phyloP scores from a whole-genome alignment of 441 rosid genomes.

The Mallotus japonicus region DNA sequence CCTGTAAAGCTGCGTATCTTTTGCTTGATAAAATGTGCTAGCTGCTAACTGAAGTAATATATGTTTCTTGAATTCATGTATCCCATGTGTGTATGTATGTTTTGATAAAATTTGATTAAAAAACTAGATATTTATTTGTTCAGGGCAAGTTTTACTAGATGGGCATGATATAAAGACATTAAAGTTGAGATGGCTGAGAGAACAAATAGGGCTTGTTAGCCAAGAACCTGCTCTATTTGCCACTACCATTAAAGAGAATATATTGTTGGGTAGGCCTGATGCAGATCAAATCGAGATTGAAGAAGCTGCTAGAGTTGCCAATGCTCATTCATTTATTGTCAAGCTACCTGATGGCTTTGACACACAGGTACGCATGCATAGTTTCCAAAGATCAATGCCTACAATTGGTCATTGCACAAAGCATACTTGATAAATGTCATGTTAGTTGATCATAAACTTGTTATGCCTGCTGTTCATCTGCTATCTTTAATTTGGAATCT shows the following conservation, averaged over 20 bases:
- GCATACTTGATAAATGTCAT: neutral
- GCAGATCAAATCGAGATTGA: slow-evolving; percentile 80
- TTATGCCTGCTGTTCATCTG: neutral
- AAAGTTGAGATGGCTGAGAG: slow-evolving; percentile 86
- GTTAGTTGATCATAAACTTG: neutral
- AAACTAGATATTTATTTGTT: slow-evolving; percentile 1
- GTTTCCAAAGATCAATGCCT: too few relatives aligned
- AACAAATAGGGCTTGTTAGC: slow-evolving; percentile 97
- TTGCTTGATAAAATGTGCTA: slow-evolving; percentile 12
- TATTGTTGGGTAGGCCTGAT: slow-evolving; percentile 89
- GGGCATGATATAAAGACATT: slow-evolving; percentile 82
- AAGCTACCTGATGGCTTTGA: slow-evolving; percentile 94
- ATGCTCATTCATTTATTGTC: slow-evolving; percentile 93
- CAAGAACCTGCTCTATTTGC: slow-evolving; percentile 98
- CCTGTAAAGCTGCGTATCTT: slow-evolving; percentile 11
- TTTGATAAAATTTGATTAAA: neutral
- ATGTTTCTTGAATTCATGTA: slow-evolving; percentile 19
- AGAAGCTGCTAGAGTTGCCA: slow-evolving; percentile 99
- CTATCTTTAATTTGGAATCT: neutral
- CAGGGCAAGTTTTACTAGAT: slow-evolving; percentile 90
- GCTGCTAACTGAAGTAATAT: slow-evolving; percentile 22
- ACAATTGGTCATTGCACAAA: too few relatives aligned
- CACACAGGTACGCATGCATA: slow-evolving; percentile 62
- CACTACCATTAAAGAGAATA: slow-evolving; percentile 90
- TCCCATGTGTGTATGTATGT: slow-evolving; percentile 1